These are phyloP conservation scores for Aspergillus fructus DNA, from an alignment of 2,329 filamentous ascomycete species.

Conservation along the genomic window DNA sequence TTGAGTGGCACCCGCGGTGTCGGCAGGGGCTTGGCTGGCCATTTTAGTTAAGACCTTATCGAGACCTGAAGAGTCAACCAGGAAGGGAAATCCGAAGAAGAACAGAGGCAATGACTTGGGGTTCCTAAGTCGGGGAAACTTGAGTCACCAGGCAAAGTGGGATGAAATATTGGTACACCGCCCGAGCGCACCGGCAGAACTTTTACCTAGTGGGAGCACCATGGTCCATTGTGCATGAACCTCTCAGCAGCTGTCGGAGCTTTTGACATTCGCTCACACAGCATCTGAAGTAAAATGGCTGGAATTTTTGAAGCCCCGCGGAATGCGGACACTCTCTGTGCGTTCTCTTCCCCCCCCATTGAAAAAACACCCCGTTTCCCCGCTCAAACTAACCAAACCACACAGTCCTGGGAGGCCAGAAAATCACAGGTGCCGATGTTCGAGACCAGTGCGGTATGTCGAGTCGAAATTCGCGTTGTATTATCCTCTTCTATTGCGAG, in stretches of 20 bases:
- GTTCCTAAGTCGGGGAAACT: constrained; percentile 9
- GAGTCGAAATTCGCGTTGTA: constrained; percentile 6
- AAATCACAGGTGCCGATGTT: constrained; percentile 96
- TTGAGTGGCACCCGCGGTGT: constrained; percentile 28
- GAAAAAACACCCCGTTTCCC: neutral
- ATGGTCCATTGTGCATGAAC: constrained; percentile 4
- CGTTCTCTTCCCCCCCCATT: constrained; percentile 26
- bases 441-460: constrained; percentile 86
- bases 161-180: constrained; percentile 39
- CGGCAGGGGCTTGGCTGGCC: constrained; percentile 33
- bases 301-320: constrained; percentile 94
- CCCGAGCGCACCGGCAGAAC: constrained; percentile 40
- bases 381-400: constrained; percentile 32
- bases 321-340: constrained; percentile 86
- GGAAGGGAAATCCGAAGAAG: constrained; percentile 17
- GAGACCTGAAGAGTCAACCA: constrained; percentile 18
- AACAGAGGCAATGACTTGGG: constrained; percentile 17
- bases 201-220: constrained; percentile 31
- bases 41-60: constrained; percentile 23
- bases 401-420: constrained; percentile 85
- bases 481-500: constrained; percentile 3
- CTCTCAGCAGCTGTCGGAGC: constrained; percentile 26
- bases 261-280: constrained; percentile 22
- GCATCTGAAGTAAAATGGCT: constrained; percentile 62
- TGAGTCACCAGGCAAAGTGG: constrained; percentile 34